Evolutionary conservation across 1,284 basidiomycete species (phyloP), one percentile per base, ranked within the genome.

Genomic region (Pseudozyma pruni): DNA sequence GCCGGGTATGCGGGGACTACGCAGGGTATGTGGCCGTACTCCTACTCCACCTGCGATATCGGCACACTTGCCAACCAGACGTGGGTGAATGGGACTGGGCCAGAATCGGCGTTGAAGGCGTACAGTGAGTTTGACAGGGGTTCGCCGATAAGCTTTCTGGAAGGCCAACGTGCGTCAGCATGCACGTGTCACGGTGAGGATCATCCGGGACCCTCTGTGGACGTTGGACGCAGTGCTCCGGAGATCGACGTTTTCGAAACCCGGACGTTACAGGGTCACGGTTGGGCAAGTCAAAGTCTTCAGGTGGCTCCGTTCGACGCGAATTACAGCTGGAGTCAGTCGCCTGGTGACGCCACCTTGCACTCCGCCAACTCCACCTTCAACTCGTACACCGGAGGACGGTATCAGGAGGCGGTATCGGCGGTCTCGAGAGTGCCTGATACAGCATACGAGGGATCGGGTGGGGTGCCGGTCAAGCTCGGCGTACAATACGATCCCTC

Each of bases 171-270:
- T 0, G 22, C 44, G 11, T 58, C 69, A 11, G 54, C 78, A 0
- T 80, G 78, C 51, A 80, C 76, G 0, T 79, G 78, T 39, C n/a
- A 33, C 0, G 64, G 64, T 16, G 67, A 75, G 41, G 78, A 80
- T 33, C 70, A 72, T 32, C 59, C 70, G 0, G 70, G 70, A 8
- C 70, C 70, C 0, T n/a, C n/a, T 8, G 8, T 32, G 6, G 8
- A 40, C 9, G 72, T 79, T 6, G 82, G 78, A 9, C 61, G 81
- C 10, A 45, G 55, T 7, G 67, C 66, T 31, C 82, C 82, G 3
- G 82, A 83, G 58, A 55, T 83, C 23, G 82, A 83, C 53, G 49
- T 83, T 10, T 63, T 81, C 29, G 81, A 83, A 55, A 64, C 70
- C 5, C 86, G 88, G 69, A 51, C 64, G 4, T 22, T 45, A 6